Percentiles rank a stretch among this genome's conserved stretches.
Evolutionary conservation across 148 eudicot genomes (phyloP).

Genomic region (Vaccinium corymbosum): DNA sequence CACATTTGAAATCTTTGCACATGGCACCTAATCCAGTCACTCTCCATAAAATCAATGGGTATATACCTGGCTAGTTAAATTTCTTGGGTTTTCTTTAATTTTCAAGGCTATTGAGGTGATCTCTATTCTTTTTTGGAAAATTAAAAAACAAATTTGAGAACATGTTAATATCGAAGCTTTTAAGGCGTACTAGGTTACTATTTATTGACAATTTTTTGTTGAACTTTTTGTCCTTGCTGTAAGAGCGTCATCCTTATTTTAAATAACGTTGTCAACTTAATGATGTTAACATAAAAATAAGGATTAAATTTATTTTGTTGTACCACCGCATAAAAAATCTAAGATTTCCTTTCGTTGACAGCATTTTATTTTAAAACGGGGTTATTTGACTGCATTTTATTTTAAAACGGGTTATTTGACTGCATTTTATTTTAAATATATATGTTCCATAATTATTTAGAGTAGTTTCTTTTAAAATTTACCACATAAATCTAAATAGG

Average conservation of each 20-base stretch:
- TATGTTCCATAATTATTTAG: not conserved
- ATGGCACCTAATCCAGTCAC: not conserved
- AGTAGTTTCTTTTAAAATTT: too few species aligned
- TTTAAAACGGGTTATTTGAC: not conserved
- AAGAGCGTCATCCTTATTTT: too few species aligned
- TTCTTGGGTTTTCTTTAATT: not conserved
- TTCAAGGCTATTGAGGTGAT: not conserved
- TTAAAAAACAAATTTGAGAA: not conserved
- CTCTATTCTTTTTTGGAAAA: not conserved
- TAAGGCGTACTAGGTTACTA: not conserved
- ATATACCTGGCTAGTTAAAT: too few species aligned
- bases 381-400: not conserved
- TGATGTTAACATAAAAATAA: too few species aligned
- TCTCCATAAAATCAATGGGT: not conserved
- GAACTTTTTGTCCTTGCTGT: too few species aligned
- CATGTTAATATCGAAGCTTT: not conserved
- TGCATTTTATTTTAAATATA: not conserved
- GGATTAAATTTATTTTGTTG: too few species aligned
- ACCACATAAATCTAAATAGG: too few species aligned
- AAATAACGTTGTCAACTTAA: too few species aligned
- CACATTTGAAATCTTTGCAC: not conserved
- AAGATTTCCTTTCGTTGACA: not conserved
- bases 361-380: not conserved
- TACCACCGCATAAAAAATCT: too few species aligned
- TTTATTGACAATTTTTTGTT: too few species aligned